Conservation (phyloP, 805 yeast genomes). For the Yueomyces sp. region DNA sequence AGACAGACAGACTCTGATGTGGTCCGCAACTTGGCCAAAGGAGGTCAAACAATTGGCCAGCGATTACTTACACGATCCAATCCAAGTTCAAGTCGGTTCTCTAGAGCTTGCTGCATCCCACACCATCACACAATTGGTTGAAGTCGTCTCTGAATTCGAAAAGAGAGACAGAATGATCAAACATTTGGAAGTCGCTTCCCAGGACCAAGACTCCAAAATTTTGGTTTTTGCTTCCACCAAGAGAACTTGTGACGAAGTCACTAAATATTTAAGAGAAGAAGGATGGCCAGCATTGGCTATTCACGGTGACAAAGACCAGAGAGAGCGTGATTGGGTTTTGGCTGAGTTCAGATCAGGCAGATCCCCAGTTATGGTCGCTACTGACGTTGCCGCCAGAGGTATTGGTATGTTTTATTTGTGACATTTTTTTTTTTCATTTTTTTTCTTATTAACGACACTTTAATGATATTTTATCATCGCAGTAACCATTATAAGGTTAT, state of each 20-base stretch:
- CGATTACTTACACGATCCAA: conserved; percentile 84
- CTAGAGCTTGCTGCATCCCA: conserved; percentile 93
- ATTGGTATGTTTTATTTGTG: conserved; percentile 64
- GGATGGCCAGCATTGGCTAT: conserved; percentile 99
- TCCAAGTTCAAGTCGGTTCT: conserved; percentile 95
- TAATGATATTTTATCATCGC: too few species aligned
- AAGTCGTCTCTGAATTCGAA: conserved; percentile 82
- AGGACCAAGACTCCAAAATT: conserved; percentile 56
- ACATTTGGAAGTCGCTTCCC: conserved; percentile 72
- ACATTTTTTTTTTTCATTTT: conserved; percentile 4
- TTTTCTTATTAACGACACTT: neutral
- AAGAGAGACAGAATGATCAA: conserved; percentile 83
- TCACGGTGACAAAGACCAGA: conserved; percentile 96
- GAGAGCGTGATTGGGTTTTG: conserved; percentile 98
- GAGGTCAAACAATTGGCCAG: conserved; percentile 87
- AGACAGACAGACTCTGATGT: conserved; percentile 97
- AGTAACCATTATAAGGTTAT: too few species aligned
- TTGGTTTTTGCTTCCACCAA: conserved; percentile 92
- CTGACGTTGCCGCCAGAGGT: conserved; percentile 99
- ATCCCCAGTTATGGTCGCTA: conserved; percentile 96
- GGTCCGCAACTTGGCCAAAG: conserved; percentile 99
- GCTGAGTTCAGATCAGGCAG: conserved; percentile 84
- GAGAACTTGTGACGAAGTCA: conserved; percentile 94
- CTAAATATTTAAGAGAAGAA: conserved; percentile 80
- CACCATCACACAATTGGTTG: conserved; percentile 86